Base-by-base conservation (phyloP, 106 monocot genomes). In the Vanilla planifolia region DNA sequence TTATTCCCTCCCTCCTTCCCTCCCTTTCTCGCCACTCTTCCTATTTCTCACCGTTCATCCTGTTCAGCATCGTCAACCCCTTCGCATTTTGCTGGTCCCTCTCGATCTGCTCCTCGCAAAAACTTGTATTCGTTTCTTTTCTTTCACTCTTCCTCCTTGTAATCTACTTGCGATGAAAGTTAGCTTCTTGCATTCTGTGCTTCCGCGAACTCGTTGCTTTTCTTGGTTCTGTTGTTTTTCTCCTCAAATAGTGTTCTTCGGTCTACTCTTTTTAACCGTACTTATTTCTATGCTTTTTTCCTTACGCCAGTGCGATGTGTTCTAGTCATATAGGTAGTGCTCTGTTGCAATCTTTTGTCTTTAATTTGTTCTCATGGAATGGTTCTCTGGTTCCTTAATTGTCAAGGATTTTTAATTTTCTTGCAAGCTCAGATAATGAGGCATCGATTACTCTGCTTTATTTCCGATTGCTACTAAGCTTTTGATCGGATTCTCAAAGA, bases 11-110 rank as follows among this genome's bases (percentile, higher is more conserved):
- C 36, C 24, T 45, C 33, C 27, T 13, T 50, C 67, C 34, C 50
- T 40, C 35, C 23, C 60, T 43, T 43, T 61, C 53, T 11, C 48
- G 21, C 55, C 61, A 20, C 69, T 11, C 43, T 32, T 60, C n/a
- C n/a, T n/a, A n/a, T n/a, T n/a, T n/a, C n/a, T n/a, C n/a, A n/a
- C n/a, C n/a, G n/a, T 53, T 62, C 19, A 19, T 13, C 14, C 61
- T 30, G 8, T 40, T 52, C 25, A 11, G 43, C 43, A 19, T 57
- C 57, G 29, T 44, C 32, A 25, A 20, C n/a, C 20, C 32, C 5
- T 26, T 32, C 36, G n/a, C n/a, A n/a, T 33, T 43, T 2, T 29
- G 33, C 69, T n/a, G n/a, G n/a, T n/a, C n/a, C n/a, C 29, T 41
- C 26, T 26, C 22, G 14, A 22, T 29, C 20, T 46, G 8, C 15